phyloP scores from a whole-genome alignment of 23 red algal species.

The Agarophyton chilense region DNA sequence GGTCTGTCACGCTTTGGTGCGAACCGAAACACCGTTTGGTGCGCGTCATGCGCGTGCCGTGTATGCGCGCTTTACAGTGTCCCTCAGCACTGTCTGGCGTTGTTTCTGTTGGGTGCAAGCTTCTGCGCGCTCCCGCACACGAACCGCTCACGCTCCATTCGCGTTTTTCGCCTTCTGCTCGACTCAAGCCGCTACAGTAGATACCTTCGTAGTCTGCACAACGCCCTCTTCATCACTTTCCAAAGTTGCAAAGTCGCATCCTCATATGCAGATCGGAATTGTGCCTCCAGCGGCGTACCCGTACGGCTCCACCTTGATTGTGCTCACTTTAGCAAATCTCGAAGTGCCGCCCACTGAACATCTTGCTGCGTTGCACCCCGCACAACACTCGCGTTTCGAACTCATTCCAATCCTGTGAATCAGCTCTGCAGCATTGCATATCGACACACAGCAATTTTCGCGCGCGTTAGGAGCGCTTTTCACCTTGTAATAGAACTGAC shows the following conservation, averaged over 20 bases:
- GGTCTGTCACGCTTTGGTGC: background rate
- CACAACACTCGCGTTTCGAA: background rate
- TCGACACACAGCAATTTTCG: background rate
- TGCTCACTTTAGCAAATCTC: background rate
- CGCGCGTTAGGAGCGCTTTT: background rate
- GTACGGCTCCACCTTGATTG: background rate
- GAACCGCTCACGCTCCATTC: too few relatives aligned
- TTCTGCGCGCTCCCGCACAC: too few relatives aligned
- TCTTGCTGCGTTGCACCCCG: background rate
- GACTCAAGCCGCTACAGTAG: too few relatives aligned
- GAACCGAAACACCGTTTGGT: too few relatives aligned
- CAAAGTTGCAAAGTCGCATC: too few relatives aligned
- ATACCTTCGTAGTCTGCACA: background rate
- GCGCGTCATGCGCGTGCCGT: too few relatives aligned
- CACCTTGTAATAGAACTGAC: background rate
- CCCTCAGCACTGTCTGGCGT: too few relatives aligned
- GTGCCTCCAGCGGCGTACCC: background rate
- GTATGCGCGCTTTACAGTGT: too few relatives aligned
- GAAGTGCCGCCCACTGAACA: background rate
- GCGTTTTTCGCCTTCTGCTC: too few relatives aligned
- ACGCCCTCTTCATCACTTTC: background rate
- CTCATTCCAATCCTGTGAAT: constrained; percentile 1
- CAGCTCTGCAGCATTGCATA: background rate
- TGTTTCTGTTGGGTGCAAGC: too few relatives aligned
- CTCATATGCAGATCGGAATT: background rate